These are phyloP conservation scores for Dactylellina cionopaga DNA, from an alignment of 2,329 filamentous ascomycete genomes.

Conservation along the genomic window DNA sequence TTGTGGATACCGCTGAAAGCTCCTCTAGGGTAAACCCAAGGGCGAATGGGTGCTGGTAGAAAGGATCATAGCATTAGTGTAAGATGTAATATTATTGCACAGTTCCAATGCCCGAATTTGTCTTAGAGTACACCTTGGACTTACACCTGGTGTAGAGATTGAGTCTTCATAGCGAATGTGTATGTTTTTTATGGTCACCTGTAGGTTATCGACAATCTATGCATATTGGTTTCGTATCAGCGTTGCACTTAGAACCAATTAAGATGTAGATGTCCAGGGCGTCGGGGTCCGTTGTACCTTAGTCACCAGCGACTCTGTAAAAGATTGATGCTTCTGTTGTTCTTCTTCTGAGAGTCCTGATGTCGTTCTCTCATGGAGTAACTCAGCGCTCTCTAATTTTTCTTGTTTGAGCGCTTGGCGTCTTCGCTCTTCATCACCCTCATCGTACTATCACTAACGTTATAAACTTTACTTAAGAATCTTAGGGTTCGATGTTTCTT, in stretches of 20 bases:
- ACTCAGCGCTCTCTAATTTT: conserved; percentile 93
- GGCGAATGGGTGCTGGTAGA: conserved; percentile 79
- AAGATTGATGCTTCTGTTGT: conserved; percentile 96
- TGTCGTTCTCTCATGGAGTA: conserved; percentile 89
- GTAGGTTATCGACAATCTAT: conserved; percentile 93
- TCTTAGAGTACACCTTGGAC: conserved; percentile 10
- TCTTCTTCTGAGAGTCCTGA: conserved; percentile 95
- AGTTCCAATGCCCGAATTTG: background rate
- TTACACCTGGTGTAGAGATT: conserved; percentile 81
- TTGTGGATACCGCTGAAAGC: conserved; percentile 95
- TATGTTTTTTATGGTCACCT: conserved; percentile 97
- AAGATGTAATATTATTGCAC: background rate
- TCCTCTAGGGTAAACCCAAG: conserved; percentile 91
- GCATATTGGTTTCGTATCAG: background rate
- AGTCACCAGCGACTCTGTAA: conserved; percentile 91
- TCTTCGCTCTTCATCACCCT: conserved; percentile 88
- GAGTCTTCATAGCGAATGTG: conserved; percentile 98
- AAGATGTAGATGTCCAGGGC: background rate
- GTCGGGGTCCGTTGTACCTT: conserved; percentile 63
- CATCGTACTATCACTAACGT: conserved; percentile 70
- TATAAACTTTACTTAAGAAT: background rate
- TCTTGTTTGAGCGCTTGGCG: conserved; percentile 97
- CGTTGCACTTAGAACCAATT: background rate
- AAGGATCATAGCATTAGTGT: background rate
- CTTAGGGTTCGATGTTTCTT: background rate